Conservation (phyloP, 352 stramenopile genomes). For the Phytophthora podocarpi region DNA sequence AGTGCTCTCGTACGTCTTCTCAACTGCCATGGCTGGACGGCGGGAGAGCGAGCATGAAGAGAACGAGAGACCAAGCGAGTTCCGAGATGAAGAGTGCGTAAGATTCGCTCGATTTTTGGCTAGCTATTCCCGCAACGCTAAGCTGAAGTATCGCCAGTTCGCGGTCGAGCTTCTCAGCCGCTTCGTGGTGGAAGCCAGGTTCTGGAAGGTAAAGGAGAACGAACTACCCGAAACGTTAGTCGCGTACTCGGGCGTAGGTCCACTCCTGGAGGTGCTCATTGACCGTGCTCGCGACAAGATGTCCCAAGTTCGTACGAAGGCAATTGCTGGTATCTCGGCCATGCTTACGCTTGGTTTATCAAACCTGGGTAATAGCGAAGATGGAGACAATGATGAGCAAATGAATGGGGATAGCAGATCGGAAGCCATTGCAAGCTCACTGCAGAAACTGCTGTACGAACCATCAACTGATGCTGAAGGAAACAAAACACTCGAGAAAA, state of each 20-base stretch:
- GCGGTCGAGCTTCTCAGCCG: slow-evolving; percentile 76
- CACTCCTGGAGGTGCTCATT: slow-evolving; percentile 72
- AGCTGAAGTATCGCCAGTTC: slow-evolving; percentile 83
- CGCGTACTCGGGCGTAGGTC: slow-evolving; percentile 52
- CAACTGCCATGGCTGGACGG: slow-evolving; percentile 33
- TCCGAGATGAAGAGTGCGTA: slow-evolving; percentile 63
- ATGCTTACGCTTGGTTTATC: slow-evolving; percentile 63
- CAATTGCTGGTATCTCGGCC: slow-evolving; percentile 75
- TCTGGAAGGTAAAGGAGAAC: slow-evolving; percentile 58
- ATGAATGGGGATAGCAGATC: slow-evolving; percentile 29
- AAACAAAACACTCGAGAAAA: slow-evolving; percentile 50
- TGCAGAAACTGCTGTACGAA: slow-evolving; percentile 61
- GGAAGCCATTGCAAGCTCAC: slow-evolving; percentile 48
- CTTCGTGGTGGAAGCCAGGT: slow-evolving; percentile 59
- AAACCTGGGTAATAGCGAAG: slow-evolving; percentile 28
- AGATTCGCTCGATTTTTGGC: slow-evolving; percentile 67
- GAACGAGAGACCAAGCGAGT: slow-evolving; percentile 13
- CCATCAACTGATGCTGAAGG: slow-evolving; percentile 32
- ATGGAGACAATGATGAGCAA: slow-evolving; percentile 28
- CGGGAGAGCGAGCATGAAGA: slow-evolving; percentile 16
- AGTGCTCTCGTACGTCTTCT: slow-evolving; percentile 65
- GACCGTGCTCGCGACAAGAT: slow-evolving; percentile 81
- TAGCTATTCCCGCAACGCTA: slow-evolving; percentile 77
- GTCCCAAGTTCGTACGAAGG: slow-evolving; percentile 79
- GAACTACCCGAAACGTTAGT: slow-evolving; percentile 40